Base-by-base conservation (phyloP, 768 basidiomycete genomes). In the Xanthoconium stramineum region DNA sequence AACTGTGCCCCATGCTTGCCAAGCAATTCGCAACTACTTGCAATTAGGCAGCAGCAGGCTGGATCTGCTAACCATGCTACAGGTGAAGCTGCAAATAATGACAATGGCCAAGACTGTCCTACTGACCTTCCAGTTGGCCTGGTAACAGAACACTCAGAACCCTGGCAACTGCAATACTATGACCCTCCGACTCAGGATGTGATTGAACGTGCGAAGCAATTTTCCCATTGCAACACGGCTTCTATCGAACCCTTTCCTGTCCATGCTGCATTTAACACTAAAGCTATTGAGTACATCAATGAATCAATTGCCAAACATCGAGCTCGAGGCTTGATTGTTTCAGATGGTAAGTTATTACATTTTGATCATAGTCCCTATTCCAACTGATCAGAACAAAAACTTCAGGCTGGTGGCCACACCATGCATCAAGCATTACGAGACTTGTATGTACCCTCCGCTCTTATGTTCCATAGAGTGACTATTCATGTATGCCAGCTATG, bases 91-190 rank as follows among this genome's bases (percentile, higher is more conserved):
- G 6, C 12, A 6, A 32, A 20, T 32, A 14, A 33, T 9, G 19
- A 8, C 12, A 14, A 47, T 20, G 19, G 32, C 6, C 46, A 20
- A 35, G 13, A 19, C n/a, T n/a, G 6, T 19, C 19, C 32, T 20
- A 24, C 24, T 1, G 6, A 14, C 32, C 46, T 7, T 20, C 46
- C 11, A 35, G 46, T 20, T 3, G 3, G 32, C 12, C 10, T 8
- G 3, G 19, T 20, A n/a, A 39, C 43, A 13, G 37, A 45, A 30
- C 12, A 40, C 2, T 9, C 37, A 3, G 50, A 59, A 15, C 58
- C 36, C 0, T 59, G 45, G 45, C 49, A 59, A 7, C 49, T 60
- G 7, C 55, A 57, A n/a, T 50, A 36, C 11, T 57, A 60, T 11
- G 29, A 51, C 14, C 47, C 24, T 0, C 15, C 32, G 1, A 42